These are phyloP conservation scores for Vitis cinerea DNA, from an alignment of 164 flowering plant genomes.

Conservation along the genomic window DNA sequence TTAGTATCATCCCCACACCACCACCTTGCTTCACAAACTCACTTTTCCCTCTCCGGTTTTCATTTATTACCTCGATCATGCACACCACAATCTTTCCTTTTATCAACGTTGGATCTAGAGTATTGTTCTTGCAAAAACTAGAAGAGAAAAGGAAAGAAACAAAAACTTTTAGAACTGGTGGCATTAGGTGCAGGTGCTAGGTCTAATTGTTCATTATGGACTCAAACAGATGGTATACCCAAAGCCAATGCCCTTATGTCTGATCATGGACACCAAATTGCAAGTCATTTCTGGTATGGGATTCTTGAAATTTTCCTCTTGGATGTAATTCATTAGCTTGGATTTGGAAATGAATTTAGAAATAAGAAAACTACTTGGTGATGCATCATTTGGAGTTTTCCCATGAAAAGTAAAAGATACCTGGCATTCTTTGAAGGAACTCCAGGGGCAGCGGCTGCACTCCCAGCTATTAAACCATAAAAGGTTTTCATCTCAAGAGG, in stretches of 20 bases:
- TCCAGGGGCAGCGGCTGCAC: slow-evolving; percentile 46
- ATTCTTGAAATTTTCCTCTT: no score
- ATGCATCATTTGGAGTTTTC: neutral
- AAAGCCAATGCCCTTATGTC: no score
- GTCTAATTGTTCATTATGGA: neutral
- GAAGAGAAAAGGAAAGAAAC: neutral
- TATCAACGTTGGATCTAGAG: slow-evolving; percentile 36
- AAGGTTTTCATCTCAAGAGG: slow-evolving; percentile 28
- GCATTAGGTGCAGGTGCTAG: neutral
- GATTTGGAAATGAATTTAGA: neutral
- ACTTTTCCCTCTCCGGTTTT: slow-evolving; percentile 22
- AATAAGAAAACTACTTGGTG: neutral
- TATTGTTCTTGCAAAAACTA: slow-evolving; percentile 49
- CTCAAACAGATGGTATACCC: no score
- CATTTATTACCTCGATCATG: slow-evolving; percentile 17
- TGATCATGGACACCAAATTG: no score
- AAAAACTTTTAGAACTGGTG: neutral
- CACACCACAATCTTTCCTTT: slow-evolving; percentile 53
- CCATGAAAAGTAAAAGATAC: slow-evolving; percentile 20
- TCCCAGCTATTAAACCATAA: slow-evolving; percentile 33
- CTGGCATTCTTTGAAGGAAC: slow-evolving; percentile 43
- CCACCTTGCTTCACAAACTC: slow-evolving; percentile 30
- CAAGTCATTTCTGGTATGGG: no score
- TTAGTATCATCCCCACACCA: slow-evolving; percentile 43
- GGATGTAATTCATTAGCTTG: no score